These are phyloP conservation scores for Exidia glandulosa DNA, from an alignment of 768 basidiomycete genomes.

Conservation along the genomic window DNA sequence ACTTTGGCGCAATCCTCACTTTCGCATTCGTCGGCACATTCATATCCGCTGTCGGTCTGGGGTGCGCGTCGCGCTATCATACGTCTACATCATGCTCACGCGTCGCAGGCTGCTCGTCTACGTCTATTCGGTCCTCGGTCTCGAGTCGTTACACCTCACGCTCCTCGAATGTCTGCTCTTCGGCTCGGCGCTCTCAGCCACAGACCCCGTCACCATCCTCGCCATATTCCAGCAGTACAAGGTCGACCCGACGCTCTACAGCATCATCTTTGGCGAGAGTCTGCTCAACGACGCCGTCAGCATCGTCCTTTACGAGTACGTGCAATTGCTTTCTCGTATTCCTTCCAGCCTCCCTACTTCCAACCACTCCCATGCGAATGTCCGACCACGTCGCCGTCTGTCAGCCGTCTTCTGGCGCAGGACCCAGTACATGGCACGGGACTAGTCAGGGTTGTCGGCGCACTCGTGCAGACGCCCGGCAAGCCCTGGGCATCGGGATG, in stretches of 20 bases:
- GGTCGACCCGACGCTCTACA: slow-evolving; percentile 96
- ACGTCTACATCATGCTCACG: slow-evolving; percentile 29
- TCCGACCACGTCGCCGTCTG: neutral
- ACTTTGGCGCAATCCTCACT: slow-evolving; percentile 90
- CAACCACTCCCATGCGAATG: neutral
- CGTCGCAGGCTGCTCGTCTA: slow-evolving; percentile 80
- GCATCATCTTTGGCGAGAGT: slow-evolving; percentile 94
- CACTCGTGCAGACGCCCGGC: no score
- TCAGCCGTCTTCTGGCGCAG: neutral
- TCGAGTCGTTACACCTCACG: slow-evolving; percentile 78
- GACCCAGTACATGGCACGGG: no score
- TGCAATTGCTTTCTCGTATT: slow-evolving; percentile 17
- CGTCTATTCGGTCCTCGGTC: slow-evolving; percentile 84
- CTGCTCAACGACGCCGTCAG: slow-evolving; percentile 97
- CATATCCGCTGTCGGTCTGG: slow-evolving; percentile 90
- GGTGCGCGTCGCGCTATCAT: slow-evolving; percentile 43
- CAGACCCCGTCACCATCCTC: slow-evolving; percentile 95
- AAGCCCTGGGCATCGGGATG: no score
- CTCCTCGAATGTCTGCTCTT: slow-evolving; percentile 92
- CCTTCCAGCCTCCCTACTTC: slow-evolving; percentile 3
- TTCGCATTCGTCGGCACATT: slow-evolving; percentile 95
- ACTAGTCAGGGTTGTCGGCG: no score
- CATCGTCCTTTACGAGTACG: slow-evolving; percentile 99
- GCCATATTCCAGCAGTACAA: slow-evolving; percentile 98
- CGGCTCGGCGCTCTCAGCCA: slow-evolving; percentile 92